Conservation (phyloP, 257 asterid genomes). For the Jaltomata sinuosa region DNA sequence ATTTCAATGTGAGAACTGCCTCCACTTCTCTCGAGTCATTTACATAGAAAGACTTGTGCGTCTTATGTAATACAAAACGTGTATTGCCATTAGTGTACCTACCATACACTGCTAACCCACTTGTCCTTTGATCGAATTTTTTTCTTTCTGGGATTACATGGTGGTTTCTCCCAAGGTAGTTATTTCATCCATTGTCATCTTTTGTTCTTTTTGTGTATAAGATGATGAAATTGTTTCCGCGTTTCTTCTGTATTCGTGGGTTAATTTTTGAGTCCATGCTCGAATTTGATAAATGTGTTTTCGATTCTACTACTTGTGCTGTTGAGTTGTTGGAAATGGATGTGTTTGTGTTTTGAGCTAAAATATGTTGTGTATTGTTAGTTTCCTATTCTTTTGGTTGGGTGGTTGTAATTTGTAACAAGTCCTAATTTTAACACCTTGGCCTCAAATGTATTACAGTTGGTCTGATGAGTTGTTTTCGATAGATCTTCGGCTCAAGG, state of each 20-base stretch:
- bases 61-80: background rate
- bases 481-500: no score
- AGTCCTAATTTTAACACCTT: no score
- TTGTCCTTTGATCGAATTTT: background rate
- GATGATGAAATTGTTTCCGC: background rate
- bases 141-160: background rate
- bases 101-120: background rate
- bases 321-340: background rate
- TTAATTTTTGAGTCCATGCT: background rate
- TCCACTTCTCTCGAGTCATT: background rate
- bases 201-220: background rate
- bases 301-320: background rate
- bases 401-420: background rate
- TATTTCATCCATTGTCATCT: background rate
- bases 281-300: background rate
- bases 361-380: background rate
- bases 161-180: background rate
- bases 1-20: background rate
- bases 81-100: background rate
- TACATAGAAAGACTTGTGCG: background rate
- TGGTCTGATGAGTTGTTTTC: no score
- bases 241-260: background rate
- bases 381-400: background rate
- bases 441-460: no score
- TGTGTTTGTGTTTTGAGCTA: background rate